Base-by-base conservation (phyloP, 2,329 filamentous ascomycete genomes). In the Aspergillus sp. region DNA sequence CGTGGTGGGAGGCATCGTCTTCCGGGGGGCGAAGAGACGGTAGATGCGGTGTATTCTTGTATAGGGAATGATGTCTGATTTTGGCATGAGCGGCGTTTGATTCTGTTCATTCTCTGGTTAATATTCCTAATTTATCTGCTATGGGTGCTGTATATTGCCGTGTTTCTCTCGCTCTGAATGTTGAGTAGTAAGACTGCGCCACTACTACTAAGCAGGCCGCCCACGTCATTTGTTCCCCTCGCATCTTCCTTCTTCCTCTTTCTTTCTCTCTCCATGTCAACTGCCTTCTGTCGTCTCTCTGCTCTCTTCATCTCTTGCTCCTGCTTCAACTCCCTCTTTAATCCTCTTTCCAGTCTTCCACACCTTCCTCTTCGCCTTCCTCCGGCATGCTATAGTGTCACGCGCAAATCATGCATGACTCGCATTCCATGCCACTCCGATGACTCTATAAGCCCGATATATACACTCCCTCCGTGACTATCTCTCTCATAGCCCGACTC, bases 1-100 rank as follows among this genome's bases (percentile, higher is more conserved):
- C n/a, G 86, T 97, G 14, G 86, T 97, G 14, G 94, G 93, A 31
- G 91, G 91, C 13, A 84, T 97, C 66, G 71, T 99, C 58, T 82
- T 97, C 69, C 88, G 85, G 73, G 89, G 91, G 57, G 74, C 88
- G 55, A 82, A 86, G 59, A 84, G 84, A 74, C 86, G 75, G 58
- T 80, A 69, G 64, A 58, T 21, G 54, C 46, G 41, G 40, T 52
- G 34, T 31, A 34, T 34, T 43, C 25, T 43, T 43, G 19, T 19
- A 43, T 21, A 14, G 14, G 36, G 17, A 5, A 13, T 20, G 40
- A 19, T 43, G 14, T 23, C 20, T 21, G 14, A 43, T 43, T 43
- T 16, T 21, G 17, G 40, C 13, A 23, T 20, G 20, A 13, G 13
- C 11, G 40, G 16, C 40, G 16, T 38, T n/a, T 17, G 34, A 38